Percentiles rank a stretch among this genome's conserved stretches.
Evolutionary conservation across 768 basidiomycete species (phyloP).

Genomic region (Termitomyces heimii): DNA sequence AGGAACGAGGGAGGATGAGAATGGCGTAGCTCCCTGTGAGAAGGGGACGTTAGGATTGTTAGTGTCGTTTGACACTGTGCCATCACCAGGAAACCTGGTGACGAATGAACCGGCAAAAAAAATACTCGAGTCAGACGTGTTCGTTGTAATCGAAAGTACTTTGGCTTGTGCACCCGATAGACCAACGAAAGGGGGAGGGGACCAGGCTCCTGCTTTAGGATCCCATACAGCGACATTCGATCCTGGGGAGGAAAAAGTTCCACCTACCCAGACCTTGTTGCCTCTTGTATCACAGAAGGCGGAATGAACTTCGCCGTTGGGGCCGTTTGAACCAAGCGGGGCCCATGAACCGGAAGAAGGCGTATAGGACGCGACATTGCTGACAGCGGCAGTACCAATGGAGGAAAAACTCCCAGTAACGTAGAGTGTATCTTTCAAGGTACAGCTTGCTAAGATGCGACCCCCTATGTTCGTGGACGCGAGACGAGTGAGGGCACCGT

Average conservation of each 20-base stretch:
- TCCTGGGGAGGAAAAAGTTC: constrained; percentile 64
- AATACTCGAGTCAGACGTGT: constrained; percentile 64
- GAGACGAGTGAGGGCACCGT: constrained; percentile 63
- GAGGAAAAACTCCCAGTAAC: constrained; percentile 82
- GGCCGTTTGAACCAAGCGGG: constrained; percentile 58
- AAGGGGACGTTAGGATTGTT: constrained; percentile 85
- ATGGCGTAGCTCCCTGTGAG: constrained; percentile 76
- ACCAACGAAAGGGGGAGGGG: constrained; percentile 74
- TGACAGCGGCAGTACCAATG: constrained; percentile 49
- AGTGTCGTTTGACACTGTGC: constrained; percentile 45
- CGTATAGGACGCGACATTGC: constrained; percentile 76
- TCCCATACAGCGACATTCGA: constrained; percentile 71
- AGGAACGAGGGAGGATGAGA: constrained; percentile 86
- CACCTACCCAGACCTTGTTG: constrained; percentile 74
- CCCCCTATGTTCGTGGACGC: constrained; percentile 82
- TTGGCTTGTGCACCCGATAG: constrained; percentile 62
- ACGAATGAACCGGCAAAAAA: constrained; percentile 90
- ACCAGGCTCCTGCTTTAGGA: constrained; percentile 60
- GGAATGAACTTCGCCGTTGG: constrained; percentile 68
- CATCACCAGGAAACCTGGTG: constrained; percentile 59
- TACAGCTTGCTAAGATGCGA: constrained; percentile 67
- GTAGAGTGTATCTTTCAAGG: constrained; percentile 63
- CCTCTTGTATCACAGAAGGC: constrained; percentile 70
- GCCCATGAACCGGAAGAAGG: constrained; percentile 52
- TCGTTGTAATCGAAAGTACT: constrained; percentile 73